Base-by-base conservation (phyloP, 257 asterid species). In the Lithospermum erythrorhizon region DNA sequence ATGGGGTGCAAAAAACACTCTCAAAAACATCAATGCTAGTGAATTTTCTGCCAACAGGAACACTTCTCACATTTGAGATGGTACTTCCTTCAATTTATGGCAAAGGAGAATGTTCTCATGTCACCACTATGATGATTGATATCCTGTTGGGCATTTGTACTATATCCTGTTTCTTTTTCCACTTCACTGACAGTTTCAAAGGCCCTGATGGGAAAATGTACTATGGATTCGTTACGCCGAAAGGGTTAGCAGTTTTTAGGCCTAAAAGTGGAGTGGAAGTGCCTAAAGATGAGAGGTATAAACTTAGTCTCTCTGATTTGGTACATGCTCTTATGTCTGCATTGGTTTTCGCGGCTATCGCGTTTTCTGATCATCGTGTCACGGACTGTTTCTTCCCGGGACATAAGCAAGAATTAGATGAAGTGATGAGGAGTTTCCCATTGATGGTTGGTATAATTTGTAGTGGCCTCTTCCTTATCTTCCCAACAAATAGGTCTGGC, bases 31-130 rank as follows among this genome's bases (percentile, higher is more conserved):
- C 96, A 0, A 60, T 90, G 59, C 94, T 90, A 0, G 88, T 83
- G 35, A 87, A 90, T 74, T 90, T 90, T 69, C 86, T 87, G 56
- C 96, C 97, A 5, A 90, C 96, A 1, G 96, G 96, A 20, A 90
- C 98, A 15, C 94, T 90, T 15, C 84, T 87, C 55, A 83, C 98
- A 21, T 90, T 90, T 63, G 98, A 87, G 61, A 90, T 83, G 96
- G 85, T 90, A 62, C 89, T 90, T 41, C 98, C 96, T 0, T 83
- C 96, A 0, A 71, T 90, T 21, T 85, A 83, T 75, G 73, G 75
- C 61, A 75, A 59, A 64, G 95, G 94, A 5, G 71, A 72, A 47
- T 87, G 96, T 73, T 82, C 95, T 18, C 65, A 67, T 16, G 85
- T 90, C 5, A 75, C 83, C 0, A 82, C 77, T 47, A 65, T 79